phyloP scores from a whole-genome alignment of 805 yeast species.

The Groenewaldozyma salmanticensis region DNA sequence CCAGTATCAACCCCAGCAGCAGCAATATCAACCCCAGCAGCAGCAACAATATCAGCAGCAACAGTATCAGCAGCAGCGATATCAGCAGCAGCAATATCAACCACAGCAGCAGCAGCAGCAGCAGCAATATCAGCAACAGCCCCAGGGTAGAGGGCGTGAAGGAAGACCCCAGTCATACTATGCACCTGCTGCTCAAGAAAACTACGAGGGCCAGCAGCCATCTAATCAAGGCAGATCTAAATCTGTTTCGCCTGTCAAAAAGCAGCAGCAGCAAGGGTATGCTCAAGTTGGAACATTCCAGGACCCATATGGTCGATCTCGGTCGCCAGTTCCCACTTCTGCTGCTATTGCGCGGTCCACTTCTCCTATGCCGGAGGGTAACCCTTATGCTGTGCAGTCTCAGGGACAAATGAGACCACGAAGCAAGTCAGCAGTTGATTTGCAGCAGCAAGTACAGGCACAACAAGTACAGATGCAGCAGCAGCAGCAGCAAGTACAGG shows the following conservation, averaged over 20 bases:
- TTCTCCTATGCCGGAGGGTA: not conserved
- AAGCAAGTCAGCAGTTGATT: slow-evolving; percentile 17
- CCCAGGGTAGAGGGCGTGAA: not conserved
- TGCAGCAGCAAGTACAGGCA: slow-evolving; percentile 5
- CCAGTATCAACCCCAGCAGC: slow-evolving; percentile 18
- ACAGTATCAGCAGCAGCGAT: slow-evolving; percentile 19
- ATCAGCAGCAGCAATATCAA: slow-evolving; percentile 2
- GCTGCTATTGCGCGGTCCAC: not conserved
- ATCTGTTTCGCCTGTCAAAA: slow-evolving; percentile 13
- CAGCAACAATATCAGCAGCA: slow-evolving; percentile 12
- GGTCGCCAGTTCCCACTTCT: slow-evolving; percentile 2
- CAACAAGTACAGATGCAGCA: too few relatives aligned
- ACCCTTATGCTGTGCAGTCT: slow-evolving; percentile 2
- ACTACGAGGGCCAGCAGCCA: not conserved
- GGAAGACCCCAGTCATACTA: slow-evolving; percentile 14
- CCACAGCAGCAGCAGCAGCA: slow-evolving; percentile 19
- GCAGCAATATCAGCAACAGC: slow-evolving; percentile 5
- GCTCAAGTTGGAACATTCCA: slow-evolving; percentile 1
- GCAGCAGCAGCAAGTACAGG: slow-evolving; percentile 4
- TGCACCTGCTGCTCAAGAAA: slow-evolving; percentile 8
- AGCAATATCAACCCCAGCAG: slow-evolving; percentile 1
- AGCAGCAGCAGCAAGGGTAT: not conserved
- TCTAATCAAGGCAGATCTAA: slow-evolving; percentile 13
- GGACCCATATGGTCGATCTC: slow-evolving; percentile 9
- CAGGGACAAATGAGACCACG: slow-evolving; percentile 13